A percentile compares a stretch with the other conserved stretches of the same genome.
Conservation (phyloP, 495 filamentous ascomycete species). For the Monascus purpureus region DNA sequence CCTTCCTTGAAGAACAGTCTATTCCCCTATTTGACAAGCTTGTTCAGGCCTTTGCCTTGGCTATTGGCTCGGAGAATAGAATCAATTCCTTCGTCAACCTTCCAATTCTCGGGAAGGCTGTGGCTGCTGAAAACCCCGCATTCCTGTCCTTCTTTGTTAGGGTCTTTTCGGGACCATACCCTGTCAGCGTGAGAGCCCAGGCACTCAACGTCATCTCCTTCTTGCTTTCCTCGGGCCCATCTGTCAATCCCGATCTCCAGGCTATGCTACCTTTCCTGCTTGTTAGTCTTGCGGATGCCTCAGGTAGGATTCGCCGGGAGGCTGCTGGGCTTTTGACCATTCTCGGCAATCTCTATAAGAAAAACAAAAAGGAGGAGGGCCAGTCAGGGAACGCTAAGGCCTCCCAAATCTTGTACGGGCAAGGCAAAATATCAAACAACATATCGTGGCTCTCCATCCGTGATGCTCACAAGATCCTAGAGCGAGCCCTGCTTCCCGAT, state of each 20-base stretch:
- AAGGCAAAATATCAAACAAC: constrained; percentile 29
- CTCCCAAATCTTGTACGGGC: constrained; percentile 42
- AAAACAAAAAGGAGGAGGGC: constrained; percentile 20
- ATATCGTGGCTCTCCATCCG: constrained; percentile 45
- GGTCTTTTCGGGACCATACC: constrained; percentile 58
- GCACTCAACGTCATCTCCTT: constrained; percentile 48
- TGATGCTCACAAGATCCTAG: constrained; percentile 44
- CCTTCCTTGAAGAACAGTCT: constrained; percentile 22
- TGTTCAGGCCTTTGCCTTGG: constrained; percentile 47
- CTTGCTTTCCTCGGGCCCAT: constrained; percentile 34
- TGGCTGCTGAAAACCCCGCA: constrained; percentile 44
- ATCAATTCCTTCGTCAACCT: constrained; percentile 43
- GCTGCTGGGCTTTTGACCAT: constrained; percentile 48
- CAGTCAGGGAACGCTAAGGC: constrained; percentile 30
- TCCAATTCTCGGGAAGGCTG: constrained; percentile 40
- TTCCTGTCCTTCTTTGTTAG: constrained; percentile 65
- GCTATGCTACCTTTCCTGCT: constrained; percentile 65
- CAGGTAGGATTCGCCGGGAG: constrained; percentile 57
- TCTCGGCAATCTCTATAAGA: constrained; percentile 34
- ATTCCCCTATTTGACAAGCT: constrained; percentile 39
- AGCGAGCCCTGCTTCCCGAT: constrained; percentile 47
- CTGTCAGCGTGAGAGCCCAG: constrained; percentile 47
- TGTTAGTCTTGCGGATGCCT: constrained; percentile 56
- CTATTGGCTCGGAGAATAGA: constrained; percentile 32
- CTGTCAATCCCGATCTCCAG: constrained; percentile 51